Percentiles rank a stretch among this genome's conserved stretches.
Evolutionary conservation across 2,329 filamentous ascomycete genomes (phyloP).

Genomic region (Aotearoamyces nothofagi): DNA sequence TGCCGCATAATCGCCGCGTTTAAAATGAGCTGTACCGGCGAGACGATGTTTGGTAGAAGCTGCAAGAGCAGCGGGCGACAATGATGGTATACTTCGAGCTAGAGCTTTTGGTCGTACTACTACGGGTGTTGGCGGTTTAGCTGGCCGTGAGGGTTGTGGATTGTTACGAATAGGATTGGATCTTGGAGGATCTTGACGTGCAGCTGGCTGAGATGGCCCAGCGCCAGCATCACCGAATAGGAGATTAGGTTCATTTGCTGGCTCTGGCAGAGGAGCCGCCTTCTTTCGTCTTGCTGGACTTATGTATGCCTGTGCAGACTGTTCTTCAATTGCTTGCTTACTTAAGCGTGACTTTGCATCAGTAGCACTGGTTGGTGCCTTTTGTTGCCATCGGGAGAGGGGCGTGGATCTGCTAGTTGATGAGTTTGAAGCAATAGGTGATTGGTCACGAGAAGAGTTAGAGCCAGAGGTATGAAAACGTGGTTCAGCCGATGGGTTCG

Average conservation of each 20-base stretch:
- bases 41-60: slow-evolving; percentile 66
- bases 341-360: slow-evolving; percentile 49
- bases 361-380: slow-evolving; percentile 22
- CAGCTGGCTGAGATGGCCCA: not conserved
- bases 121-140: slow-evolving; percentile 27
- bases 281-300: slow-evolving; percentile 74
- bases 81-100: slow-evolving; percentile 37
- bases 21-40: slow-evolving; percentile 78
- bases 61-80: slow-evolving; percentile 55
- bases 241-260: slow-evolving; percentile 41
- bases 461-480: slow-evolving; percentile 8
- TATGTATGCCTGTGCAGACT: slow-evolving; percentile 70
- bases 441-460: slow-evolving; percentile 28
- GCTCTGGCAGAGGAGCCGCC: slow-evolving; percentile 23
- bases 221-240: slow-evolving; percentile 33
- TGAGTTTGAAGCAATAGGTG: slow-evolving; percentile 29
- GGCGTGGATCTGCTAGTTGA: slow-evolving; percentile 27
- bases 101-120: slow-evolving; percentile 29
- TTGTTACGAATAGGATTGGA: slow-evolving; percentile 17
- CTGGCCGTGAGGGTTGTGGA: slow-evolving; percentile 21
- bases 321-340: slow-evolving; percentile 61
- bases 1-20: slow-evolving; percentile 79
- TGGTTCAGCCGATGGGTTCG: slow-evolving; percentile 11
- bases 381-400: slow-evolving; percentile 44
- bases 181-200: slow-evolving; percentile 1